Evolutionary conservation across 1,284 basidiomycete genomes (phyloP).

Genomic region (Cutaneotrichosporon spelunceum): DNA sequence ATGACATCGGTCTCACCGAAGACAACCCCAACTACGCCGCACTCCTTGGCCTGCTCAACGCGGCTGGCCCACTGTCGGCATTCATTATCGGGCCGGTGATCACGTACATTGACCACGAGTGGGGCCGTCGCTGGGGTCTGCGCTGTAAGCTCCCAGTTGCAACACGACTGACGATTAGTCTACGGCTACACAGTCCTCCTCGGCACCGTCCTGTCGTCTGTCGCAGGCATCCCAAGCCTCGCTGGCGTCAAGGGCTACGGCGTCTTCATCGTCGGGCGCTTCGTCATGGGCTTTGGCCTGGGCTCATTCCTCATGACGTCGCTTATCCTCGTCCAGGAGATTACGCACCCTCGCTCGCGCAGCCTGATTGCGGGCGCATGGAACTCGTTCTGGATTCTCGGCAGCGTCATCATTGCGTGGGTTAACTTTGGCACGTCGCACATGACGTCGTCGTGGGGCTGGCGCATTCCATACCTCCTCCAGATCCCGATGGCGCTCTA

Average conservation of each 20-base stretch:
- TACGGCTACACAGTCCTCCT: slow-evolving; percentile 49
- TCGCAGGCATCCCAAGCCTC: slow-evolving; percentile 42
- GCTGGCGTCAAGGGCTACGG: slow-evolving; percentile 50
- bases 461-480: slow-evolving; percentile 50
- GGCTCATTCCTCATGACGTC: slow-evolving; percentile 53
- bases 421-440: slow-evolving; percentile 30
- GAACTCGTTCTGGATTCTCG: slow-evolving; percentile 47
- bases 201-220: slow-evolving; percentile 47
- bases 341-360: slow-evolving; percentile 49
- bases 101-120: slow-evolving; percentile 47
- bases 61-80: slow-evolving; percentile 44
- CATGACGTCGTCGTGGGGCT: slow-evolving; percentile 36
- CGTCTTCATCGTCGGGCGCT: slow-evolving; percentile 46
- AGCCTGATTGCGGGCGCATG: slow-evolving; percentile 43
- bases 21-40: slow-evolving; percentile 32
- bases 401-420: slow-evolving; percentile 27
- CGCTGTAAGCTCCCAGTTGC: slow-evolving; percentile 38
- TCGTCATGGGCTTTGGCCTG: slow-evolving; percentile 51
- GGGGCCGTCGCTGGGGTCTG: slow-evolving; percentile 50
- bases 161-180: slow-evolving; percentile 31
- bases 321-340: slow-evolving; percentile 51
- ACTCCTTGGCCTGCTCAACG: slow-evolving; percentile 49
- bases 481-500: slow-evolving; percentile 48
- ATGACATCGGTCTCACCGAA: slow-evolving; percentile 37
- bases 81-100: slow-evolving; percentile 51